phyloP scores from a whole-genome alignment of 306 rosid genomes.

The Pterocarpus santalinus region DNA sequence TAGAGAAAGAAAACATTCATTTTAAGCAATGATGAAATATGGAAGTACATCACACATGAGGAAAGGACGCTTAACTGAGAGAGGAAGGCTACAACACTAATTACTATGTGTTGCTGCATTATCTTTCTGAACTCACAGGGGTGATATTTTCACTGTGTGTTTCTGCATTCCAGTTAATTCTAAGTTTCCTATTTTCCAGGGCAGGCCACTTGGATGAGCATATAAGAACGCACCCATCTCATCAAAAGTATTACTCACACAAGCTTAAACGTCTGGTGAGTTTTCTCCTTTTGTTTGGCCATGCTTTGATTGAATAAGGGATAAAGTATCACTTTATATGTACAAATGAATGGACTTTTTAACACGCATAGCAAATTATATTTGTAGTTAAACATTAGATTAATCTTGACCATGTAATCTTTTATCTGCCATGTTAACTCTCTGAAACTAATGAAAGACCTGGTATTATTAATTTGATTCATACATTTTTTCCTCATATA shows the following conservation, averaged over 20 bases:
- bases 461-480: background rate
- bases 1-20: slow-evolving; percentile 7
- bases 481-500: background rate
- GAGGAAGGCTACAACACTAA: background rate
- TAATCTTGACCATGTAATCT: slow-evolving; percentile 21
- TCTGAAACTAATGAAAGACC: slow-evolving; percentile 6
- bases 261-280: slow-evolving; percentile 84
- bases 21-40: slow-evolving; percentile 23
- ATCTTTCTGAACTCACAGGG: slow-evolving; percentile 34
- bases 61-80: background rate
- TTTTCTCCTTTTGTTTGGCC: slow-evolving; percentile 38
- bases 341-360: slow-evolving; percentile 25
- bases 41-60: background rate
- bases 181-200: slow-evolving; percentile 59
- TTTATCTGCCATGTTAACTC: slow-evolving; percentile 13
- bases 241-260: slow-evolving; percentile 81
- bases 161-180: slow-evolving; percentile 27
- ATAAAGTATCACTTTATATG: slow-evolving; percentile 11
- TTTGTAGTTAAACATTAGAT: slow-evolving; percentile 22
- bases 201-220: slow-evolving; percentile 91
- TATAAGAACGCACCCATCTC: slow-evolving; percentile 68
- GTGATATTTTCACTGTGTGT: slow-evolving; percentile 9
- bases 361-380: slow-evolving; percentile 18
- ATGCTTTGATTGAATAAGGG: slow-evolving; percentile 24
- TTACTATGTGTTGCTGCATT: slow-evolving; percentile 28